Percentiles rank a stretch among this genome's conserved stretches.
Evolutionary conservation across 2,329 filamentous ascomycete species (phyloP).

Genomic region (Aciculosporium take): DNA sequence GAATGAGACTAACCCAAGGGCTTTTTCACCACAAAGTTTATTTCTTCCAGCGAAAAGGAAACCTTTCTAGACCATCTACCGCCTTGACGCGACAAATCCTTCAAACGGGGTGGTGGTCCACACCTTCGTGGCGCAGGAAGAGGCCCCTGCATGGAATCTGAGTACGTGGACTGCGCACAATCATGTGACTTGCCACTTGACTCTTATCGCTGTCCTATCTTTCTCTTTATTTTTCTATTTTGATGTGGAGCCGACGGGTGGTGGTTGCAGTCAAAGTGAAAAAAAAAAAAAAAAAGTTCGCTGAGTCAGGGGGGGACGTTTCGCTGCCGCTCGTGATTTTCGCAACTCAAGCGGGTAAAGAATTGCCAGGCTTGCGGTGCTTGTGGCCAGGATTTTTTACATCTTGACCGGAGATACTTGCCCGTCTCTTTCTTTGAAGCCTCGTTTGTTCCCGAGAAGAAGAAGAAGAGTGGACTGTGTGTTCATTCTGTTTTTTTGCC

Average conservation of each 20-base stretch:
- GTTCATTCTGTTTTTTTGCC: neutral
- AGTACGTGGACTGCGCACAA: no score
- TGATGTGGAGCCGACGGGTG: conserved; percentile 9
- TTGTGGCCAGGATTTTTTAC: neutral
- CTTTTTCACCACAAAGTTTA: no score
- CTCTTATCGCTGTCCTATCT: neutral
- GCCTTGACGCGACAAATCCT: neutral
- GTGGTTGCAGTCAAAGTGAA: no score
- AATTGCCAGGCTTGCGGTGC: neutral
- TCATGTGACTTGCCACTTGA: neutral
- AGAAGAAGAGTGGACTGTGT: neutral
- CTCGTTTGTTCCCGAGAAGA: neutral
- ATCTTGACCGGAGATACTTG: neutral
- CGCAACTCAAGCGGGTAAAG: conserved; percentile 10
- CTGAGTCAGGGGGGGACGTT: conserved; percentile 9
- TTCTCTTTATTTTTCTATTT: neutral
- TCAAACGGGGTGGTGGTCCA: conserved; percentile 2
- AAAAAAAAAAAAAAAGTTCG: conserved; percentile 19
- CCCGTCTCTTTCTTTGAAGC: neutral
- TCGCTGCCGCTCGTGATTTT: conserved; percentile 19
- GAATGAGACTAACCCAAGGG: no score
- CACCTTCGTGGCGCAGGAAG: conserved; percentile 3
- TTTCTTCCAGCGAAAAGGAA: neutral
- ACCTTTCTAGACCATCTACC: neutral
- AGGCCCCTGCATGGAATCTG: no score